A percentile compares a stretch with the other conserved stretches of the same genome.
Conservation (phyloP, 495 filamentous ascomycete genomes). For the Trichoderma erinaceum region DNA sequence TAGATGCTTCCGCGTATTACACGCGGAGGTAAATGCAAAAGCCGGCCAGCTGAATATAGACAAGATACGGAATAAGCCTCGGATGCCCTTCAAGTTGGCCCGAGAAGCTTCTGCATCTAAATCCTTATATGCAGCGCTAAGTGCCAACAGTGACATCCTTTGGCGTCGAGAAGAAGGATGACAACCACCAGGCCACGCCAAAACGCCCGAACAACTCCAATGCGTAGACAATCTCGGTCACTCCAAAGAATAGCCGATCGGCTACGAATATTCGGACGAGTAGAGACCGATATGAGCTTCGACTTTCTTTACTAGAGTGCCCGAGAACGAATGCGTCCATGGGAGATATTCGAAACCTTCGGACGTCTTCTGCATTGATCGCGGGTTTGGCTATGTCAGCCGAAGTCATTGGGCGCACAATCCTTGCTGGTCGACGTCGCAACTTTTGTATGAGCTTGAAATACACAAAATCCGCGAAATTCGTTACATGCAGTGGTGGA, state of each 20-base stretch:
- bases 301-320: conserved; percentile 22
- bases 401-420: conserved; percentile 31
- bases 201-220: not conserved
- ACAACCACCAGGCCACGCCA: not conserved
- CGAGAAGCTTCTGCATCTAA: not conserved
- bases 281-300: not conserved
- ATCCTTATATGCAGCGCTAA: conserved; percentile 1
- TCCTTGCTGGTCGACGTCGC: conserved; percentile 30
- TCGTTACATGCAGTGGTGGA: conserved; percentile 23
- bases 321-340: conserved; percentile 39
- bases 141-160: not conserved
- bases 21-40: too few species aligned
- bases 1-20: too few species aligned
- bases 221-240: not conserved
- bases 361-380: conserved; percentile 25
- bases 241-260: conserved; percentile 29
- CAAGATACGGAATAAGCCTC: not conserved
- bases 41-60: too few species aligned
- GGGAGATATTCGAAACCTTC: conserved; percentile 33
- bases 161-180: not conserved
- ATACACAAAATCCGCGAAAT: conserved; percentile 27
- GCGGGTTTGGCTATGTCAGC: conserved; percentile 16
- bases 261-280: conserved; percentile 33
- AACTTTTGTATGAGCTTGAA: conserved; percentile 35
- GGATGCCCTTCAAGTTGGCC: not conserved